Evolutionary conservation across 2,329 filamentous ascomycete species (phyloP).

Genomic region (Cladosporium sp.): DNA sequence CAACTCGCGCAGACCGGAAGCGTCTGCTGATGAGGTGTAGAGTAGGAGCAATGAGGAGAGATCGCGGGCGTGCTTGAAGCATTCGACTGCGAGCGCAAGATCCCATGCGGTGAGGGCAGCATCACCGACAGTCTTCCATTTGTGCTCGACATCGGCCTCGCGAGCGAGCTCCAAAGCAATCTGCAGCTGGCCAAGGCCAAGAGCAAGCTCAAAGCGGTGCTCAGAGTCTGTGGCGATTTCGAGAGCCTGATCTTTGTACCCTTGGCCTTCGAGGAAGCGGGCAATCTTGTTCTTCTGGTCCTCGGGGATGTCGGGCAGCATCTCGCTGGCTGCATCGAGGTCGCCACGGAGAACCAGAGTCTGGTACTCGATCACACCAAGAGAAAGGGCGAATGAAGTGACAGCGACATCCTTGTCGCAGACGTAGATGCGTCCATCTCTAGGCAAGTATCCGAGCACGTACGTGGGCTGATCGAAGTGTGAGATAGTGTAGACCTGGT

Average conservation of each 20-base stretch:
- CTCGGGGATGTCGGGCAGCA: slow-evolving; percentile 79
- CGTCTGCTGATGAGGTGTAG: slow-evolving; percentile 81
- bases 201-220: slow-evolving; percentile 91
- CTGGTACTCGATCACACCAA: slow-evolving; percentile 94
- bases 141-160: slow-evolving; percentile 85
- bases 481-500: slow-evolving; percentile 95
- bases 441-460: slow-evolving; percentile 88
- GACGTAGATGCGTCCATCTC: slow-evolving; percentile 93
- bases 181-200: slow-evolving; percentile 78
- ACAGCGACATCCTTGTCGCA: slow-evolving; percentile 94
- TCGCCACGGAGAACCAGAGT: slow-evolving; percentile 92
- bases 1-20: slow-evolving; percentile 69
- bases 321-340: slow-evolving; percentile 83
- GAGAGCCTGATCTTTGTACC: slow-evolving; percentile 91
- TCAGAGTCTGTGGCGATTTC: slow-evolving; percentile 93
- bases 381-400: slow-evolving; percentile 84
- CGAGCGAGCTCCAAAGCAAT: slow-evolving; percentile 83
- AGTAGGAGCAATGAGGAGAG: slow-evolving; percentile 84
- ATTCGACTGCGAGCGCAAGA: slow-evolving; percentile 83
- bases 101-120: slow-evolving; percentile 86
- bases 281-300: slow-evolving; percentile 98
- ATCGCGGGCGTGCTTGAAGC: slow-evolving; percentile 88
- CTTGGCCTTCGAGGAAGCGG: slow-evolving; percentile 93
- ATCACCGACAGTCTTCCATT: slow-evolving; percentile 97
- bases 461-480: slow-evolving; percentile 97